A percentile compares a stretch with the other conserved stretches of the same genome.
phyloP scores from a whole-genome alignment of 2,329 filamentous ascomycete species.

The Simplicillium sp. region DNA sequence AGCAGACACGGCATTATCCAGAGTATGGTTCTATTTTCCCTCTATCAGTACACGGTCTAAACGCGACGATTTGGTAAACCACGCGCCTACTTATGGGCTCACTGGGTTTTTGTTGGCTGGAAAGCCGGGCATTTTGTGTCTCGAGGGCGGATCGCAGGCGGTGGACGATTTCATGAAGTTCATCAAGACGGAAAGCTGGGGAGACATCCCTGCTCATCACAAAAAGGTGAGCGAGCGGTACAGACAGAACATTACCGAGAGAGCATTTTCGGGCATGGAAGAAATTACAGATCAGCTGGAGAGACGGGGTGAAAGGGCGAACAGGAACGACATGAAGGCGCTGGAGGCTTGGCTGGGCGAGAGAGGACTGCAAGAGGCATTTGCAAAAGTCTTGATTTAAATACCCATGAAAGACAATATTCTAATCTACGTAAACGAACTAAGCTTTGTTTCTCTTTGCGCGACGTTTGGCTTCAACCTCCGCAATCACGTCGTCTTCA shows the following conservation, averaged over 20 bases:
- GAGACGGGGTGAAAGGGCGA: conserved; percentile 36
- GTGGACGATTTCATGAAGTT: conserved; percentile 53
- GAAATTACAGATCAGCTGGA: conserved; percentile 44
- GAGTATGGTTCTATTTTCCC: conserved; percentile 56
- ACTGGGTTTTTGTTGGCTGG: conserved; percentile 52
- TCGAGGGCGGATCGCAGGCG: conserved; percentile 34
- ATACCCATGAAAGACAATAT: background rate
- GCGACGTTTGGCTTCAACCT: background rate
- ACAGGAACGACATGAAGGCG: conserved; percentile 43
- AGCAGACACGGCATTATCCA: conserved; percentile 23
- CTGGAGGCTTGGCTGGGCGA: conserved; percentile 39
- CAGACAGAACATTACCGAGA: conserved; percentile 25
- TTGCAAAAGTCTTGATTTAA: conserved; percentile 29
- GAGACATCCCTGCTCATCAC: conserved; percentile 50
- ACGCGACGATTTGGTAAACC: conserved; percentile 44
- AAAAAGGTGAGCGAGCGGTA: conserved; percentile 52
- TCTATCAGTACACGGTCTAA: conserved; percentile 51
- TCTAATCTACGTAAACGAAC: too few species aligned
- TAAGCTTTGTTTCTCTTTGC: too few species aligned
- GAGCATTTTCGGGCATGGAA: conserved; percentile 44
- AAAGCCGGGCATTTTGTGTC: conserved; percentile 45
- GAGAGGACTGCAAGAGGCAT: conserved; percentile 31
- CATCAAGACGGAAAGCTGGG: conserved; percentile 55
- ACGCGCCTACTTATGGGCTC: conserved; percentile 40
- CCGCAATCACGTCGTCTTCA: background rate